Conservation (phyloP, 768 basidiomycete species). For the Glaciozyma antarctica region DNA sequence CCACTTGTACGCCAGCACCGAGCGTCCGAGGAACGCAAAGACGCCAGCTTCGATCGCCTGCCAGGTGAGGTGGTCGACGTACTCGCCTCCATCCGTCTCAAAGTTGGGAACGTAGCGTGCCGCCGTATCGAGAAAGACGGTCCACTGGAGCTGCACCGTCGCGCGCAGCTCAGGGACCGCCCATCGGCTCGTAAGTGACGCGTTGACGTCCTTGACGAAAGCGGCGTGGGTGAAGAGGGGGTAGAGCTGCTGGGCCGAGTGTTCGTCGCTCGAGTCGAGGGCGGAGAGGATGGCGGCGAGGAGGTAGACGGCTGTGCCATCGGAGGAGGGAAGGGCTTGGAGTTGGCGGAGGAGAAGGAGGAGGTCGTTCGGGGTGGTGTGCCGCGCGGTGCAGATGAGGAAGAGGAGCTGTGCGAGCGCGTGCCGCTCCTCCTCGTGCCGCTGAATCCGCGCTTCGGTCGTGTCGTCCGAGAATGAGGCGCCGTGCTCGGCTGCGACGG, state of each 20-base stretch:
- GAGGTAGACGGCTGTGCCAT: conserved; percentile 56
- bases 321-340: conserved; percentile 47
- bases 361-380: conserved; percentile 17
- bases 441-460: conserved; percentile 17
- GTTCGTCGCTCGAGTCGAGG: conserved; percentile 46
- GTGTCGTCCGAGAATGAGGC: conserved; percentile 27
- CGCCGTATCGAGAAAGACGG: conserved; percentile 68
- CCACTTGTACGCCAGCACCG: conserved; percentile 52
- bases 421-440: conserved; percentile 27
- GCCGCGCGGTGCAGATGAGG: conserved; percentile 26
- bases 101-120: conserved; percentile 58
- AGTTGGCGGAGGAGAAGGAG: conserved; percentile 18
- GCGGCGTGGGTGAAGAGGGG: conserved; percentile 20
- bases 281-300: conserved; percentile 56
- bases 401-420: conserved; percentile 31
- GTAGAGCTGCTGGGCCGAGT: conserved; percentile 41
- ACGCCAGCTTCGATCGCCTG: conserved; percentile 73
- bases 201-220: conserved; percentile 20
- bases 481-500: conserved; percentile 12
- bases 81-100: conserved; percentile 55
- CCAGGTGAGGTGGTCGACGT: conserved; percentile 73
- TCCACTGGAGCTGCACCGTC: conserved; percentile 71
- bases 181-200: conserved; percentile 25
- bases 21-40: conserved; percentile 60
- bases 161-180: conserved; percentile 55